Percentiles rank a stretch among this genome's conserved stretches.
phyloP scores from a whole-genome alignment of 2,329 filamentous ascomycete genomes.

The Alternaria longipes region DNA sequence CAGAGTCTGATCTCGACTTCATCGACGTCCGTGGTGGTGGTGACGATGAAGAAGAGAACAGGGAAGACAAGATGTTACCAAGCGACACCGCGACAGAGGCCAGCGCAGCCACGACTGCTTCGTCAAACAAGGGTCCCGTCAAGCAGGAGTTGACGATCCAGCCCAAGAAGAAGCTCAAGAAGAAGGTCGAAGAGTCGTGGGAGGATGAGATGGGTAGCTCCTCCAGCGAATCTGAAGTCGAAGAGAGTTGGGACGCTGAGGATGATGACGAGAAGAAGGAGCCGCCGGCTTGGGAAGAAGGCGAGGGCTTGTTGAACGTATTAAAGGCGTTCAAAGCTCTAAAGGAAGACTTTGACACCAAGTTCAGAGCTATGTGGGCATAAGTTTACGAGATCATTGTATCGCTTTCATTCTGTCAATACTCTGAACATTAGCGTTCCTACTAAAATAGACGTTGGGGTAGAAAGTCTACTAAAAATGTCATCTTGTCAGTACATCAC shows the following conservation, averaged over 20 bases:
- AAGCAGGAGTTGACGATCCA: constrained; percentile 42
- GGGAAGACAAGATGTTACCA: constrained; percentile 51
- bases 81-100: constrained; percentile 34
- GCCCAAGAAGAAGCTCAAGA: constrained; percentile 51
- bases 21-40: constrained; percentile 62
- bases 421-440: background rate
- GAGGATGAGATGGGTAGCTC: constrained; percentile 49
- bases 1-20: constrained; percentile 59
- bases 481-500: background rate
- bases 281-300: constrained; percentile 55
- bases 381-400: constrained; percentile 37
- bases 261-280: constrained; percentile 33
- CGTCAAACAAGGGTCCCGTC: constrained; percentile 33
- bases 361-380: constrained; percentile 70
- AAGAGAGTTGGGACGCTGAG: constrained; percentile 42
- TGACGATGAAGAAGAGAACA: constrained; percentile 59
- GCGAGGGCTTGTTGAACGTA: constrained; percentile 63
- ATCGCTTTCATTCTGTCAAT: background rate
- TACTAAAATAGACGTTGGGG: background rate
- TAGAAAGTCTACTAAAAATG: background rate
- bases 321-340: constrained; percentile 67
- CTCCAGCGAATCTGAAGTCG: constrained; percentile 34
- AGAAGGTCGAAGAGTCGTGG: constrained; percentile 54
- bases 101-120: constrained; percentile 31
- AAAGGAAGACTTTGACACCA: constrained; percentile 68